Evolutionary conservation across 805 yeast genomes (phyloP).

Genomic region (Saccharomycodes ludwigii): DNA sequence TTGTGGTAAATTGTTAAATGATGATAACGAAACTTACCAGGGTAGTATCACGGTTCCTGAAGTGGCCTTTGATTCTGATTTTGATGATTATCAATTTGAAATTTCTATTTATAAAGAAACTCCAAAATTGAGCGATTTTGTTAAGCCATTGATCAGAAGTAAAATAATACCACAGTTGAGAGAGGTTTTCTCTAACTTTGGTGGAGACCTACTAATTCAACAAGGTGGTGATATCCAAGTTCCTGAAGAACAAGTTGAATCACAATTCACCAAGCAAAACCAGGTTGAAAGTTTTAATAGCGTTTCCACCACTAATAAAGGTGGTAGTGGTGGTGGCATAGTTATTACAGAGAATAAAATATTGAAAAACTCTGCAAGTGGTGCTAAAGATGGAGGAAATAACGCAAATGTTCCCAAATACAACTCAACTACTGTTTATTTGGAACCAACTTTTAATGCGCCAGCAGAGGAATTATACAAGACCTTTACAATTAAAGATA

Average conservation of each 20-base stretch:
- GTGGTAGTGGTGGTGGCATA: too few species aligned
- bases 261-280: constrained; percentile 41
- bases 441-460: constrained; percentile 74
- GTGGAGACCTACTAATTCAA: constrained; percentile 57
- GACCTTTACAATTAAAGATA: constrained; percentile 62
- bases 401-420: constrained; percentile 40
- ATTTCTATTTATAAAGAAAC: constrained; percentile 47
- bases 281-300: constrained; percentile 6
- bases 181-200: constrained; percentile 48
- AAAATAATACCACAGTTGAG: constrained; percentile 62
- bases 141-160: constrained; percentile 39
- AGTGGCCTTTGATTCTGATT: constrained; percentile 82
- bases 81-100: constrained; percentile 76
- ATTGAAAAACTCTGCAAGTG: constrained; percentile 5
- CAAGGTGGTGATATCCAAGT: constrained; percentile 87
- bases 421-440: constrained; percentile 68
- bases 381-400: constrained; percentile 8
- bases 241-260: constrained; percentile 50
- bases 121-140: constrained; percentile 34
- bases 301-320: constrained; percentile 6
- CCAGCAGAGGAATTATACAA: constrained; percentile 75
- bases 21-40: constrained; percentile 29
- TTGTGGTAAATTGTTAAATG: constrained; percentile 29
- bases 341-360: constrained; percentile 2
- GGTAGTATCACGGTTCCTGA: constrained; percentile 86